Base-by-base conservation (phyloP, 208 protist species). In the Leishmania martiniquensis region DNA sequence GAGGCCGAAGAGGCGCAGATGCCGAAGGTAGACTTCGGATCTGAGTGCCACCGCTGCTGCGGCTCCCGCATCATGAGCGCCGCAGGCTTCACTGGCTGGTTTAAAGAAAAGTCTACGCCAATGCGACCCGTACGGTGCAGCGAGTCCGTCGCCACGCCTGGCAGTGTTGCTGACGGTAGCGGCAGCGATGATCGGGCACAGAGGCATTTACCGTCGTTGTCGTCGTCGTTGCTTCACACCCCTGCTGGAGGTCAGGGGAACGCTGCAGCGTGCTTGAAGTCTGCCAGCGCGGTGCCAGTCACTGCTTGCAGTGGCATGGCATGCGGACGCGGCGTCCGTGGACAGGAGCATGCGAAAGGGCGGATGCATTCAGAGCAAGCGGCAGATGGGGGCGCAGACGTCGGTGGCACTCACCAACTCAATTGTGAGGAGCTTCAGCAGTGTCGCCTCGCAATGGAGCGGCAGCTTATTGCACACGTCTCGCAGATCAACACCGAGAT, bases 401-500 rank as follows among this genome's bases (percentile, higher is more conserved):
- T 47, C 1, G 49, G 49, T 22, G 2, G 20, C 47, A n/a, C 37
- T 15, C n/a, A 32, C 42, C 57, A 34, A 49, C n/a, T 34, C 39
- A 52, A 17, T 52, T 59, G 10, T 20, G 45, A 65, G 1, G 51
- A 72, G 42, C 72, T 92, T 25, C 75, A 69, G 55, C 25, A 74
- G 66, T 29, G 65, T 4, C 75, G 79, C 17, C 13, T 57, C 17
- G 39, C 55, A 12, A 81, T 95, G 75, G 88, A 94, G 74, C 77
- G 77, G 10, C 86, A 93, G 65, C 79, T 95, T 20, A 78, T 94
- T 17, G 72, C 85, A 1, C 75, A 83, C 5, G 77, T 97, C 9
- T 91, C 91, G 4, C 91, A 90, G 47, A 67, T 95, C 44, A 95
- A 94, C 82, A 97, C 93, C 71, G 93, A 95, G 78, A 78, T 97